phyloP scores from a whole-genome alignment of 495 filamentous ascomycete genomes.

The Baudoinia panamericana region DNA sequence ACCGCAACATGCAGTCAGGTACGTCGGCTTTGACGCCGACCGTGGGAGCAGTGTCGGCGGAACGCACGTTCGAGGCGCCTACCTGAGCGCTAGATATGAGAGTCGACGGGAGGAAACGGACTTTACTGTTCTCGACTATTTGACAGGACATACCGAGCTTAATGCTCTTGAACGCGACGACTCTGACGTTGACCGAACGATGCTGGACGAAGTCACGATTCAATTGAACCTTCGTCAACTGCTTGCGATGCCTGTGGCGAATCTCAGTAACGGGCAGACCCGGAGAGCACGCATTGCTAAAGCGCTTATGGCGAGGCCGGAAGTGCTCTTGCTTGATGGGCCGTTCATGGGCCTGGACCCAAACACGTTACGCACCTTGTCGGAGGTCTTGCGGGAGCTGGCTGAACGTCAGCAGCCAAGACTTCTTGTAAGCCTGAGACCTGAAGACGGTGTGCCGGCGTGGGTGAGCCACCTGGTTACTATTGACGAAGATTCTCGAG shows the following conservation, averaged over 20 bases:
- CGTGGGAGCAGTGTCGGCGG: conserved; percentile 39
- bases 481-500: conserved; percentile 45
- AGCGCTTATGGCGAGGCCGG: conserved; percentile 63
- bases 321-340: conserved; percentile 78
- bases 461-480: conserved; percentile 79
- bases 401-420: conserved; percentile 52
- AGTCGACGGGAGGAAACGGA: conserved; percentile 73
- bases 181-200: conserved; percentile 31
- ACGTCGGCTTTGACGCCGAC: conserved; percentile 60
- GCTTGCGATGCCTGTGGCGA: conserved; percentile 66
- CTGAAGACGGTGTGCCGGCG: conserved; percentile 72
- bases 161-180: conserved; percentile 48
- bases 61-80: conserved; percentile 49
- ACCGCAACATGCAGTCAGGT: conserved; percentile 55
- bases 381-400: conserved; percentile 50
- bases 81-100: conserved; percentile 88
- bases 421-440: conserved; percentile 61
- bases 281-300: conserved; percentile 76
- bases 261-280: conserved; percentile 86
- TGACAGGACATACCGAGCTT: conserved; percentile 62
- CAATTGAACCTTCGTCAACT: conserved; percentile 54
- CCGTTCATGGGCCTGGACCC: conserved; percentile 97
- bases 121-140: conserved; percentile 65
- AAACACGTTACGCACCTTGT: conserved; percentile 54
- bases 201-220: conserved; percentile 46